phyloP scores from a whole-genome alignment of 2,329 filamentous ascomycete genomes.

The Zasmidium cellare region DNA sequence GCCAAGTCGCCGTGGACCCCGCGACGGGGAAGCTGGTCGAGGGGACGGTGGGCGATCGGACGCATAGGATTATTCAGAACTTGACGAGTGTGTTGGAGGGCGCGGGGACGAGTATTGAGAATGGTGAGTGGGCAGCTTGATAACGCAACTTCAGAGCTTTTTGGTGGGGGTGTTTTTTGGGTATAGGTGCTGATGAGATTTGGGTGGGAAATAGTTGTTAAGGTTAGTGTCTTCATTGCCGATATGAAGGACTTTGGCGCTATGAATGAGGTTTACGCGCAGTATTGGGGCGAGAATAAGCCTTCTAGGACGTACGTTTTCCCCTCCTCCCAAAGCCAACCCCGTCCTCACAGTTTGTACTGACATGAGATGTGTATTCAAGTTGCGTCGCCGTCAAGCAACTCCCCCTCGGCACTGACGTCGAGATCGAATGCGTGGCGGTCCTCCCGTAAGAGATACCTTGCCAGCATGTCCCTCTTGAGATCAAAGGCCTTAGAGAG shows the following conservation, averaged over 20 bases:
- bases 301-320: constrained; percentile 33
- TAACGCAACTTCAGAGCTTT: no score
- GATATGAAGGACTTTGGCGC: constrained; percentile 64
- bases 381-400: constrained; percentile 55
- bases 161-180: no score
- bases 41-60: constrained; percentile 57
- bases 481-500: constrained; percentile 1
- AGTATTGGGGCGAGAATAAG: constrained; percentile 35
- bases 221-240: constrained; percentile 66
- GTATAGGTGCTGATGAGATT: background rate
- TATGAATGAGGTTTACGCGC: constrained; percentile 57
- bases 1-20: constrained; percentile 60
- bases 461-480: background rate
- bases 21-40: constrained; percentile 56
- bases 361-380: constrained; percentile 13
- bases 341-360: background rate
- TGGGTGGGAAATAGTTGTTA: constrained; percentile 51
- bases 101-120: constrained; percentile 59
- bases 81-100: constrained; percentile 60
- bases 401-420: constrained; percentile 52
- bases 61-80: constrained; percentile 61
- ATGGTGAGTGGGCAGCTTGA: constrained; percentile 29
- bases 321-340: background rate
- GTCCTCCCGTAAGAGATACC: constrained; percentile 31
- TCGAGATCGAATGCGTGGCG: constrained; percentile 56